Evolutionary conservation across 2,329 filamentous ascomycete species (phyloP), one percentile per base, ranked within the genome.

Genomic region (Fusarium stilboides): DNA sequence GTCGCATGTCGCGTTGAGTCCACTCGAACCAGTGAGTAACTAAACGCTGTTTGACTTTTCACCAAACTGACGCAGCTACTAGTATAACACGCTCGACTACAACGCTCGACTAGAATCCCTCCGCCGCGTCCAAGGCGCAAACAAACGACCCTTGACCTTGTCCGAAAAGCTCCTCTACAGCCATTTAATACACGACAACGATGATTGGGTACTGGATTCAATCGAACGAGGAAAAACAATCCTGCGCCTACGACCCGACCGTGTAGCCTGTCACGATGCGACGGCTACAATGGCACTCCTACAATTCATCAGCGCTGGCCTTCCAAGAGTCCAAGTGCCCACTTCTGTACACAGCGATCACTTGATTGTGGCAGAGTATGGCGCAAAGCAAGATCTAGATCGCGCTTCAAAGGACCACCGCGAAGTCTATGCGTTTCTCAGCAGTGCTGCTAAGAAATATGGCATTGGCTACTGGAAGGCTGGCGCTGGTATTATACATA

Each of bases 211-310:
- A 0, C 58, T 73, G 10, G 65, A 78, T 8, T 66, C 73, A 2
- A 80, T 82, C 19, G 59, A 75, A n/a, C 74, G 79, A 8, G 80
- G 80, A 5, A 76, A 78, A 43, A 81, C 80, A 3, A 78, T 80
- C 15, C 57, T 82, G 1, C 76, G 78, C 17, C 57, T 82, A 6
- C 72, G 74, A 8, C 80, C 80, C 1, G 79, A 81, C 36, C 71
- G 80, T 2, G 79, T 81, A n/a, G 80, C 80, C 3, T 80, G 79
- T 33, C 80, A 82, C 34, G 80, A 82, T 75, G 80, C 80, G 3
- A 81, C 80, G 1, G 80, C 80, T 3, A 81, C 79, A 7, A 82
- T 82, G 80, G 80, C 80, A 3, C 59, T 81, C 13, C 66, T 82
- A 2, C 80, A 82, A 51, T 82, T 82, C 65, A 82, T 82, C 49